Conservation (phyloP, 192 early-diverging fungal species). For the Coemansia sp. region DNA sequence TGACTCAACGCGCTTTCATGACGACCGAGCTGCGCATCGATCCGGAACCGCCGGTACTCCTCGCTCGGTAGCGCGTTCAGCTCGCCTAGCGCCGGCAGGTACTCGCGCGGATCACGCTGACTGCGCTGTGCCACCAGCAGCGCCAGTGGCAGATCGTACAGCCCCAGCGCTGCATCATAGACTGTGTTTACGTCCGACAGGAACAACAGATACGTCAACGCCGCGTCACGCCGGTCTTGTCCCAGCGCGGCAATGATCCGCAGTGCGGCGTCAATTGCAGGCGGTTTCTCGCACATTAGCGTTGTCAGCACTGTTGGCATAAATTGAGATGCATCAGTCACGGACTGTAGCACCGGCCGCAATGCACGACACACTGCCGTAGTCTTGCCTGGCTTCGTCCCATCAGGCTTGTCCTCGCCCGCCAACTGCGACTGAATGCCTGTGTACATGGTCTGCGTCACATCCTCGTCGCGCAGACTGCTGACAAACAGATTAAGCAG, state of each 20-base stretch:
- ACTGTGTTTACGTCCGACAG: slow-evolving; percentile 84
- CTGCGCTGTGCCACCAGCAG: slow-evolving; percentile 96
- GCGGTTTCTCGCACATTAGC: slow-evolving; percentile 74
- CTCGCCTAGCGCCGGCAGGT: slow-evolving; percentile 81
- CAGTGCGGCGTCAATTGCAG: slow-evolving; percentile 80
- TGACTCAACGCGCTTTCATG: slow-evolving; percentile 66
- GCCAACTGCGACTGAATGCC: slow-evolving; percentile 18
- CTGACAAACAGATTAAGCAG: slow-evolving; percentile 89
- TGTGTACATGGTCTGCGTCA: slow-evolving; percentile 76
- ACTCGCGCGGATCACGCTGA: slow-evolving; percentile 96
- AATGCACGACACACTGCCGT: slow-evolving; percentile 72
- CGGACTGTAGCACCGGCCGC: slow-evolving; percentile 55
- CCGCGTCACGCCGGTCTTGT: slow-evolving; percentile 70
- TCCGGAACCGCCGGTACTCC: slow-evolving; percentile 79
- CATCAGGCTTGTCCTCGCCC: background rate
- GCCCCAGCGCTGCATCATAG: slow-evolving; percentile 87
- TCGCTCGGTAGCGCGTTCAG: slow-evolving; percentile 68
- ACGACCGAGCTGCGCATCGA: slow-evolving; percentile 82
- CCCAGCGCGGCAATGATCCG: slow-evolving; percentile 53
- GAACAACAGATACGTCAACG: slow-evolving; percentile 89
- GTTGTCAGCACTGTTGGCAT: slow-evolving; percentile 83
- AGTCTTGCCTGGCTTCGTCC: slow-evolving; percentile 55
- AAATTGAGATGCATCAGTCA: slow-evolving; percentile 54
- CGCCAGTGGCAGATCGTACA: slow-evolving; percentile 91
- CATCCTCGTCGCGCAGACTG: slow-evolving; percentile 78